Percentiles rank a stretch among this genome's conserved stretches.
Conservation (phyloP, 2,329 filamentous ascomycete genomes). For the Colletotrichum sp. region DNA sequence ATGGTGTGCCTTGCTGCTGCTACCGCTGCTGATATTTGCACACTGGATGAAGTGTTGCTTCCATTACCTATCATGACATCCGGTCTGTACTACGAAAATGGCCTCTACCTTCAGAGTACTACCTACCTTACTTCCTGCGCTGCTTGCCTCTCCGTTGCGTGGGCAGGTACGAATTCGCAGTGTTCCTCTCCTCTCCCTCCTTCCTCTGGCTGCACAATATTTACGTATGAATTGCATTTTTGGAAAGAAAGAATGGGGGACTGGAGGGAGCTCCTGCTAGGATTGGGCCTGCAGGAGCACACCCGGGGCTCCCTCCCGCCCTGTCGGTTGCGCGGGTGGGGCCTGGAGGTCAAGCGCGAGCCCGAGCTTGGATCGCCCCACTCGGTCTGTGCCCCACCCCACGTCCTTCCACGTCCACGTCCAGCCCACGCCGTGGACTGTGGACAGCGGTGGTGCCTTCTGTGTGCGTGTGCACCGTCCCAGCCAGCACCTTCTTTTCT, state of each 20-base stretch:
- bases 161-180: neutral
- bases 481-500: neutral
- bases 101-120: neutral
- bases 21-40: neutral
- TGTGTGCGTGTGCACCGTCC: neutral
- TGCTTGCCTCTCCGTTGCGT: neutral
- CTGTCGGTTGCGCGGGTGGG: constrained; percentile 3
- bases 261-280: neutral
- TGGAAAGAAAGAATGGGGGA: neutral
- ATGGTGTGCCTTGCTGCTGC: neutral
- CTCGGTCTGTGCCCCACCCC: neutral
- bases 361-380: constrained; percentile 4
- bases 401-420: neutral
- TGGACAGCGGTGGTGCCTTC: neutral
- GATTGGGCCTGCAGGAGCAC: neutral
- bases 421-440: neutral
- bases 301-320: constrained; percentile 3
- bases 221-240: neutral
- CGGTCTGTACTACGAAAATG: neutral
- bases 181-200: neutral
- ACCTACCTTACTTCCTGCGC: neutral
- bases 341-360: neutral
- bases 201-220: neutral
- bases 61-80: neutral
- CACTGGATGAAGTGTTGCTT: neutral